A percentile compares a stretch with the other conserved stretches of the same genome.
These are phyloP conservation scores for Epichloe scottii DNA, from an alignment of 2,329 filamentous ascomycete genomes.

Conservation along the genomic window DNA sequence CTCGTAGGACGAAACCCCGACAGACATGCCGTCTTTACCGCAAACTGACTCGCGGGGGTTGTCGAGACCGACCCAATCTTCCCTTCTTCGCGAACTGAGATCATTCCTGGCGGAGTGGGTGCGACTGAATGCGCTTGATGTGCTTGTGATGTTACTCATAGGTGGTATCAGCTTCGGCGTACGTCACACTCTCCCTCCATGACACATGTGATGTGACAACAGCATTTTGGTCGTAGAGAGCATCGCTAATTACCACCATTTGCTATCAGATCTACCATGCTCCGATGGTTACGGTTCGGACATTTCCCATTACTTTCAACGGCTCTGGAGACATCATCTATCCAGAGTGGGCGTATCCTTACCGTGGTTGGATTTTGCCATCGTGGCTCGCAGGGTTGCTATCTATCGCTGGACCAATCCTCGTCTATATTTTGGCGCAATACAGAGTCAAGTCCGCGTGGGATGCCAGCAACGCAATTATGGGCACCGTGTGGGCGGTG, in stretches of 20 bases:
- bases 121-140: constrained; percentile 43
- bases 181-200: neutral
- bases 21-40: constrained; percentile 12
- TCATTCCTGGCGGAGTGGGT: constrained; percentile 35
- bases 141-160: constrained; percentile 44
- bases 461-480: constrained; percentile 49
- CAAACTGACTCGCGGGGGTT: constrained; percentile 2
- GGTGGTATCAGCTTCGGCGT: constrained; percentile 23
- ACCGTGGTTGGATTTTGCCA: constrained; percentile 49
- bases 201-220: no score
- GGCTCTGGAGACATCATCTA: constrained; percentile 48
- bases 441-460: constrained; percentile 43
- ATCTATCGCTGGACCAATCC: constrained; percentile 42
- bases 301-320: constrained; percentile 48
- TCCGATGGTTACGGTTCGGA: constrained; percentile 41
- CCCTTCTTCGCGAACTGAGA: constrained; percentile 3
- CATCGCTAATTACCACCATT: neutral
- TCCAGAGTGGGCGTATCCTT: constrained; percentile 51
- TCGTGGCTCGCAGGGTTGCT: constrained; percentile 46
- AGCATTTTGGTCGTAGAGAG: neutral
- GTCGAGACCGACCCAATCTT: neutral
- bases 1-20: neutral
- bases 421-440: constrained; percentile 43
- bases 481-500: constrained; percentile 48
- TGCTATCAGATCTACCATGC: constrained; percentile 34